Evolutionary conservation across 75 land plant species (phyloP).

Genomic region (Pinus tabuliformis): DNA sequence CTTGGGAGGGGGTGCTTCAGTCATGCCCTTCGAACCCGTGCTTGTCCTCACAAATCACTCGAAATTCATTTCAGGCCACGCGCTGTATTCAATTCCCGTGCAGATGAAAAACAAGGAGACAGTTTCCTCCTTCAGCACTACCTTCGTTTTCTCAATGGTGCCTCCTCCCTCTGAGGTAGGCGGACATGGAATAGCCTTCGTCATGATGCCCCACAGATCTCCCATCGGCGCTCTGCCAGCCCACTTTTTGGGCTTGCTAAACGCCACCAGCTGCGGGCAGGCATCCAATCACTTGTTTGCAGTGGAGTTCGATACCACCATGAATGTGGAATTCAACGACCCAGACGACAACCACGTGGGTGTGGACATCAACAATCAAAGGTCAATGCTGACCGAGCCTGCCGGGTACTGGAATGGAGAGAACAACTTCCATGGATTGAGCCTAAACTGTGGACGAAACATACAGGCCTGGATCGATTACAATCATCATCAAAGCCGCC

Average conservation of each 20-base stretch:
- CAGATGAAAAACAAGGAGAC: too few relatives aligned
- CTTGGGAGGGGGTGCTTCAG: too few relatives aligned
- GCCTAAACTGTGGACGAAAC: too few relatives aligned
- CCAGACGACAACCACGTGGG: slow-evolving; percentile 19
- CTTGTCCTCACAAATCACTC: neutral
- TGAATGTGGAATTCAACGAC: slow-evolving; percentile 8
- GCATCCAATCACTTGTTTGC: neutral
- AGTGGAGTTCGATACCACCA: slow-evolving; percentile 14
- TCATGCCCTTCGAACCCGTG: neutral
- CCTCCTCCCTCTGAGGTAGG: neutral
- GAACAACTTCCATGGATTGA: too few relatives aligned
- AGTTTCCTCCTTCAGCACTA: too few relatives aligned
- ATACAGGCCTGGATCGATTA: too few relatives aligned
- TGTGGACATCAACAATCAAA: slow-evolving; percentile 1
- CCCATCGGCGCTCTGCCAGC: too few relatives aligned
- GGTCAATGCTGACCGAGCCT: slow-evolving; percentile 6
- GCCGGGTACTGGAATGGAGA: too few relatives aligned
- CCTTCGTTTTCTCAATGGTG: slow-evolving; percentile 16
- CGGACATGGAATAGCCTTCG: slow-evolving; percentile 17
- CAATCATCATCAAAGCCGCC: too few relatives aligned
- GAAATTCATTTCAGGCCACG: too few relatives aligned
- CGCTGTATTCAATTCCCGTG: too few relatives aligned
- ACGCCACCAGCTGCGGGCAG: neutral
- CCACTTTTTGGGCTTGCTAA: slow-evolving; percentile 13
- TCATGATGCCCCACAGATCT: neutral